phyloP scores from a whole-genome alignment of 768 basidiomycete species.

The Sporobolomyces roseus region DNA sequence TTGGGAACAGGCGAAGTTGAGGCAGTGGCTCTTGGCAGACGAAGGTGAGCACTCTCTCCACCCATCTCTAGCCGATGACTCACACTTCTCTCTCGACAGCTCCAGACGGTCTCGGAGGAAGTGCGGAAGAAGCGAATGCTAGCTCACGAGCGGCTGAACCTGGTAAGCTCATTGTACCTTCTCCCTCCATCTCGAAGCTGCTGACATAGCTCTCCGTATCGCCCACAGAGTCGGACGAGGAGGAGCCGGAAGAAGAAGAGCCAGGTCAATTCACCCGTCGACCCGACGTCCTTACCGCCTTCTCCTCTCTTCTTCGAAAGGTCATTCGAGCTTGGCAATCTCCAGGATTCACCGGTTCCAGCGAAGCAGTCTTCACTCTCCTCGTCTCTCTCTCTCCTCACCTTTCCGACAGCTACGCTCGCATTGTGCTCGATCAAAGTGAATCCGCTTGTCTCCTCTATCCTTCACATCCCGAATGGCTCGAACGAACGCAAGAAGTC shows the following conservation, averaged over 20 bases:
- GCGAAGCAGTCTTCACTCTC: slow-evolving; percentile 43
- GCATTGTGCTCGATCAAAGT: slow-evolving; percentile 42
- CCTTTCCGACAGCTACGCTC: slow-evolving; percentile 43
- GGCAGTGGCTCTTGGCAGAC: slow-evolving; percentile 39
- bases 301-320: slow-evolving; percentile 35
- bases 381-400: slow-evolving; percentile 49
- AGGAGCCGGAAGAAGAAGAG: slow-evolving; percentile 11
- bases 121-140: not conserved
- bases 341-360: slow-evolving; percentile 38
- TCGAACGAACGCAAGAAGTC: slow-evolving; percentile 37
- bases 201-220: not conserved
- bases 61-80: not conserved
- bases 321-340: slow-evolving; percentile 36
- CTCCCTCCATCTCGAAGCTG: not conserved
- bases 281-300: slow-evolving; percentile 35
- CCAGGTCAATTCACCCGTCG: slow-evolving; percentile 26
- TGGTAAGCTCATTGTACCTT: not conserved
- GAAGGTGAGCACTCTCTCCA: slow-evolving; percentile 18
- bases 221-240: slow-evolving; percentile 20
- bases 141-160: not conserved
- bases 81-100: not conserved
- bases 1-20: slow-evolving; percentile 35
- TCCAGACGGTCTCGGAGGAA: not conserved
- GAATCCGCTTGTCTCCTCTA: slow-evolving; percentile 39
- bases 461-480: slow-evolving; percentile 45